These are phyloP conservation scores for Candida namnaoensis DNA, from an alignment of 805 yeast genomes.

Conservation along the genomic window DNA sequence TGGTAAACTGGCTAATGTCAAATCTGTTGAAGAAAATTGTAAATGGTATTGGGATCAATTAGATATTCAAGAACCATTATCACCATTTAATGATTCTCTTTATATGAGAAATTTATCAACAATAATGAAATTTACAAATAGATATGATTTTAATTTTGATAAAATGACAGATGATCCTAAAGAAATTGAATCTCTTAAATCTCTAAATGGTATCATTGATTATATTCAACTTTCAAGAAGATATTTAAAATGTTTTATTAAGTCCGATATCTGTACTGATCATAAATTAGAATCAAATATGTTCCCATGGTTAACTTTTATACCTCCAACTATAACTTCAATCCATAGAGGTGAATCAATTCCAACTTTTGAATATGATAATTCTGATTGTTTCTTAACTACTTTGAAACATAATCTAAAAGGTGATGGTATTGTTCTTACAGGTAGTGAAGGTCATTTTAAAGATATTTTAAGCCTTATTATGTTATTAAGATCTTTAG, in stretches of 20 bases:
- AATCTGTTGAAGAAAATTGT: background rate
- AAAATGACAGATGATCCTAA: no score
- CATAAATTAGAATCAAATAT: background rate
- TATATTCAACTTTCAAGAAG: background rate
- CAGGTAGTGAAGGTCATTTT: constrained; percentile 19
- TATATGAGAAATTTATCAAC: no score
- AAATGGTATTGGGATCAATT: background rate
- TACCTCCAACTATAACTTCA: background rate
- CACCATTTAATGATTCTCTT: background rate
- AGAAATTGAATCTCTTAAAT: no score
- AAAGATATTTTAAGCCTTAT: constrained; percentile 23
- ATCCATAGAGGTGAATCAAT: background rate
- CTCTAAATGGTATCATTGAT: background rate
- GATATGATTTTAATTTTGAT: no score
- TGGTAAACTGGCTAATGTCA: no score
- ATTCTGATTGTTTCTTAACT: background rate
- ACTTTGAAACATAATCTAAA: background rate
- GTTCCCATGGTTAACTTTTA: constrained; percentile 3
- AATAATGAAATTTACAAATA: no score
- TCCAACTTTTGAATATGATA: background rate
- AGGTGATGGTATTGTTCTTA: constrained; percentile 23
- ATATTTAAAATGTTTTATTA: constrained; percentile 2
- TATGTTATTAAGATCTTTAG: constrained; percentile 25
- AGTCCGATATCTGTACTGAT: background rate
- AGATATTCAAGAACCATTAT: background rate